phyloP scores from a whole-genome alignment of 352 stramenopile genomes.

The Globisporangium acanthophoron region DNA sequence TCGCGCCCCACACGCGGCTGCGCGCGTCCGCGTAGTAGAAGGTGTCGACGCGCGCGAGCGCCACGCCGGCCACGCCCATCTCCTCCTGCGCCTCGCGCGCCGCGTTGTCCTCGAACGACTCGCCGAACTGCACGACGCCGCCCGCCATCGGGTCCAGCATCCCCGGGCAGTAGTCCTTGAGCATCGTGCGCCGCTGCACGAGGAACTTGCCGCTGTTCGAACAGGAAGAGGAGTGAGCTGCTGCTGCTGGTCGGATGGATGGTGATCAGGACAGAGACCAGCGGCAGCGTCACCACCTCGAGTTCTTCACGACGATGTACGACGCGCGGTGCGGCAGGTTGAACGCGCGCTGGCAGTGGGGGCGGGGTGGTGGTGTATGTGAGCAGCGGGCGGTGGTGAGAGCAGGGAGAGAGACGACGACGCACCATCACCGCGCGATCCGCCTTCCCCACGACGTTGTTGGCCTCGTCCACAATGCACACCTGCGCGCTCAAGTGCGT shows the following conservation, averaged over 20 bases:
- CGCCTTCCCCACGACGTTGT: conserved; percentile 79
- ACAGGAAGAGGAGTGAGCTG: background rate
- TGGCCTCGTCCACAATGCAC: conserved; percentile 78
- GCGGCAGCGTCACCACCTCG: conserved; percentile 22
- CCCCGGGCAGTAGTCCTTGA: conserved; percentile 87
- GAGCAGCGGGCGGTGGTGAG: background rate
- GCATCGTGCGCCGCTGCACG: conserved; percentile 81
- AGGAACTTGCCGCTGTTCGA: conserved; percentile 60
- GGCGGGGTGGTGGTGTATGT: background rate
- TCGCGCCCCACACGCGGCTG: conserved; percentile 66
- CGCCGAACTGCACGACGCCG: conserved; percentile 73
- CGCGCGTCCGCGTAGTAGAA: conserved; percentile 68
- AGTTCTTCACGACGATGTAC: conserved; percentile 86
- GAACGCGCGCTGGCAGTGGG: conserved; percentile 42
- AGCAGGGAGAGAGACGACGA: background rate
- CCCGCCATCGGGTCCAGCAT: conserved; percentile 81
- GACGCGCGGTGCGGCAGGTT: conserved; percentile 79
- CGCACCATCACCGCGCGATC: conserved; percentile 77
- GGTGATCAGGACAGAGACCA: background rate
- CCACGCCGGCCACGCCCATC: conserved; percentile 68
- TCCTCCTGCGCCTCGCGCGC: conserved; percentile 75
- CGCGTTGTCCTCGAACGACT: conserved; percentile 64
- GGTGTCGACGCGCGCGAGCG: conserved; percentile 40
- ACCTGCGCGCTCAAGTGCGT: conserved; percentile 29
- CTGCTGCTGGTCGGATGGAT: background rate